These are phyloP conservation scores for Fusarium luffae DNA, from an alignment of 2,329 filamentous ascomycete species.

Conservation along the genomic window DNA sequence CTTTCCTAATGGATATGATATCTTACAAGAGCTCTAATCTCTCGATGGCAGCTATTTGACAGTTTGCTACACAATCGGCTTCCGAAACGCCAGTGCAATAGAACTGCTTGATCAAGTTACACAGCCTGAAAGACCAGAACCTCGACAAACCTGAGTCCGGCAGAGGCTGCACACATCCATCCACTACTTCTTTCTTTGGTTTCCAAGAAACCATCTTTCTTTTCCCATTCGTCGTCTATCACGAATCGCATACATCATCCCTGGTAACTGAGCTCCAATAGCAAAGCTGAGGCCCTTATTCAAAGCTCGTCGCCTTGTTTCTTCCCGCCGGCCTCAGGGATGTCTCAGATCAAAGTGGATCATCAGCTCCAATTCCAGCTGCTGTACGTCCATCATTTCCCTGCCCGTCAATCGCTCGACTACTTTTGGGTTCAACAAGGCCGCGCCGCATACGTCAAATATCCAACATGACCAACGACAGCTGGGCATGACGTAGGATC, in stretches of 20 bases:
- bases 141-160: too few relatives aligned
- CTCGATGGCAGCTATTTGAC: neutral
- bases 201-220: neutral
- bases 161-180: too few relatives aligned
- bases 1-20: neutral
- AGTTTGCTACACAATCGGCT: neutral
- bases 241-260: neutral
- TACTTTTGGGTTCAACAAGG: neutral
- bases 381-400: neutral
- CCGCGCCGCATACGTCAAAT: constrained; percentile 20
- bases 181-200: too few relatives aligned
- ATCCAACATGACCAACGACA: neutral
- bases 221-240: neutral
- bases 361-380: neutral
- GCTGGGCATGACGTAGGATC: constrained; percentile 12
- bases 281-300: neutral
- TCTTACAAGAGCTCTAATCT: neutral
- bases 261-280: neutral
- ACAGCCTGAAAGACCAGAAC: neutral
- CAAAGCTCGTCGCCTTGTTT: neutral
- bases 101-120: neutral
- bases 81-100: neutral
- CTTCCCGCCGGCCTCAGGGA: neutral
- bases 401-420: neutral
- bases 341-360: neutral